Evolutionary conservation across 768 basidiomycete species (phyloP), one percentile per base, ranked within the genome.

Genomic region (Boletus tomentosulus): DNA sequence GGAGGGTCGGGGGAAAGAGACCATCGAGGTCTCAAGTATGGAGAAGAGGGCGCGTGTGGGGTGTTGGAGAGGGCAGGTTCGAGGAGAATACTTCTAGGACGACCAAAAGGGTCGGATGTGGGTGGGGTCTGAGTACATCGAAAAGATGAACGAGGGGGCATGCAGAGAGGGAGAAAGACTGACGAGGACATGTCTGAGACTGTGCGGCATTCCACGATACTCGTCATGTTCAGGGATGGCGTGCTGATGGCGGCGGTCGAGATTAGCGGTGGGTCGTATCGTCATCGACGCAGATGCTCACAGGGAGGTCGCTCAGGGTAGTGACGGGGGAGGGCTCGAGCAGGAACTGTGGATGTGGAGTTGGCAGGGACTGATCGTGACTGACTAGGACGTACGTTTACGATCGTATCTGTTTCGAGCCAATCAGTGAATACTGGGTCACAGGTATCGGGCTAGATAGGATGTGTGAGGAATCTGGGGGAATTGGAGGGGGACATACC

Each of bases 181-280:
- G 35, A 70, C 68, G 49, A 70, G 54, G 55, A 70, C 61, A 28
- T 66, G 58, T 43, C 66, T 63, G 47, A 70, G 59, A 49, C 58
- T 66, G 45, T 58, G 57, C 0, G 70, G 70, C 68, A 70, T 71
- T 19, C 58, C 42, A 16, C 25, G 51, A 27, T 68, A 68, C 39
- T 62, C 58, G 52, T 66, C 68, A 24, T 67, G 55, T 48, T 68
- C 68, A 16, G 64, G 64, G 31, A 64, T 61, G 57, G 57, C 55
- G 50, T 68, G 63, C 70, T 71, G 63, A 19, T 39, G 55, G 39
- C 48, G 59, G 30, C 38, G 55, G 56, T 45, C 51, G 57, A 45
- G 27, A 62, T 71, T 44, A 66, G 68, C 53, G 53, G 38, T 2
- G 50, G 48, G 37, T 39, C 45, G 57, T 45, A 65, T 48, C 44